Evolutionary conservation across 2,329 filamentous ascomycete genomes (phyloP).

Genomic region (Hirsutella thompsonii): DNA sequence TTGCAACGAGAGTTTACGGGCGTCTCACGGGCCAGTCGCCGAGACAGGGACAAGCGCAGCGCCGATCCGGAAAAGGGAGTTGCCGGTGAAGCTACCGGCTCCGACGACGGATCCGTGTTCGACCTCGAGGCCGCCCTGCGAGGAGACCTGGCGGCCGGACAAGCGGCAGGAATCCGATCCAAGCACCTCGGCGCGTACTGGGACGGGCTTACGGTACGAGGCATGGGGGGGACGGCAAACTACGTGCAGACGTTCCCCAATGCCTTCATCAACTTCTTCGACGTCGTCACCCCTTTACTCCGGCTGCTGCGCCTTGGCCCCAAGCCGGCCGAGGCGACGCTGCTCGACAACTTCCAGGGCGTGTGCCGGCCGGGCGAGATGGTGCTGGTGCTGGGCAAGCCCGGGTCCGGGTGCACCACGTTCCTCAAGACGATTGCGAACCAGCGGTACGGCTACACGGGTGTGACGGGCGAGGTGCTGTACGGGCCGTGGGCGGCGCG

Average conservation of each 20-base stretch:
- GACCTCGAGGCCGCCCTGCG: constrained; percentile 64
- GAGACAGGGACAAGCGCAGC: constrained; percentile 9
- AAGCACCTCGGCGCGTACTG: constrained; percentile 74
- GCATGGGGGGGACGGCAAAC: constrained; percentile 61
- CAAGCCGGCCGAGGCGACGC: constrained; percentile 58
- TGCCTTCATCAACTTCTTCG: constrained; percentile 64
- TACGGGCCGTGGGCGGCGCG: constrained; percentile 64
- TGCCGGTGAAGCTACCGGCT: constrained; percentile 20
- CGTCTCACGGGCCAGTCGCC: constrained; percentile 37
- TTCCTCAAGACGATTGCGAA: constrained; percentile 58
- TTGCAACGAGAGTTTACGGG: constrained; percentile 49
- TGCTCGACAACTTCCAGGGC: constrained; percentile 60
- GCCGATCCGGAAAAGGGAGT: constrained; percentile 46
- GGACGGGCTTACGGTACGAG: constrained; percentile 64
- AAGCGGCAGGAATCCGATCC: constrained; percentile 63
- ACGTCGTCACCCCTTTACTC: constrained; percentile 53
- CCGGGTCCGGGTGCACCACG: constrained; percentile 59
- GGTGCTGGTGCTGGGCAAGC: constrained; percentile 69
- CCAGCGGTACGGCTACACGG: constrained; percentile 44
- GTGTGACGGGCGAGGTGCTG: constrained; percentile 52
- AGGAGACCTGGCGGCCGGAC: constrained; percentile 57
- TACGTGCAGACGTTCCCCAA: constrained; percentile 65
- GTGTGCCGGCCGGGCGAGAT: constrained; percentile 74
- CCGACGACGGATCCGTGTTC: constrained; percentile 41
- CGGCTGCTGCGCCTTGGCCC: constrained; percentile 50